phyloP scores from a whole-genome alignment of 176 grass and related monocot genomes.

The Triticum aestivum region IWGSC_CS_RefSeq_v2.1 NC_057799.1:46237632-46238131 shows the following conservation, averaged over 20 bases:
- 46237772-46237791: slow-evolving; percentile 83
- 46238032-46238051: slow-evolving; percentile 67
- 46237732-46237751: slow-evolving; percentile 53
- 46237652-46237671: slow-evolving; percentile 49
- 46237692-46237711: slow-evolving; percentile 85
- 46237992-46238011: slow-evolving; percentile 72
- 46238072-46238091: slow-evolving; percentile 68
- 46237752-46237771: slow-evolving; percentile 65
- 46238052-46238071: slow-evolving; percentile 53
- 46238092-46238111: slow-evolving; percentile 65
- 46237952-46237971: slow-evolving; percentile 61
- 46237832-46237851: slow-evolving; percentile 54
- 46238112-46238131: slow-evolving; percentile 32
- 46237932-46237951: slow-evolving; percentile 51
- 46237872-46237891: slow-evolving; percentile 65
- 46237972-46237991: slow-evolving; percentile 64
- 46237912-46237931: slow-evolving; percentile 56
- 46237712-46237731: slow-evolving; percentile 84
- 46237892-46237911: slow-evolving; percentile 44
- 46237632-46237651: slow-evolving; percentile 46
- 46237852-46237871: slow-evolving; percentile 61
- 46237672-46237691: slow-evolving; percentile 43
- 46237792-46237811: slow-evolving; percentile 33
- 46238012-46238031: slow-evolving; percentile 55
- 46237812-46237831: slow-evolving; percentile 47